A percentile compares a stretch with the other conserved stretches of the same genome.
phyloP scores from a whole-genome alignment of 2,329 filamentous ascomycete species.

The Phialocephala sp. region DNA sequence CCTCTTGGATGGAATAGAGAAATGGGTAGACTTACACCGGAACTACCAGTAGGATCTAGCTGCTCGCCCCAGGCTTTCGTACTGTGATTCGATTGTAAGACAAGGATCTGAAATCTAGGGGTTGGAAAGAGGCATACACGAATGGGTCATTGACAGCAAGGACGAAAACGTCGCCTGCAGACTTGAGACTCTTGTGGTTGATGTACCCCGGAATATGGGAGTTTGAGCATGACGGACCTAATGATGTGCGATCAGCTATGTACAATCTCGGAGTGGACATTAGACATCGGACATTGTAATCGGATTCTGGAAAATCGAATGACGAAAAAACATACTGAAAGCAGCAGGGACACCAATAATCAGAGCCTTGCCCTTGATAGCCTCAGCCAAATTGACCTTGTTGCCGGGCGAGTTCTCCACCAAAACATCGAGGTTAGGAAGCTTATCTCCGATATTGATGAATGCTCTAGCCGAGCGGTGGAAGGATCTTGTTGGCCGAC shows the following conservation, averaged over 20 bases:
- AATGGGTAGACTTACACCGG: slow-evolving; percentile 65
- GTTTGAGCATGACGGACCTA: slow-evolving; percentile 66
- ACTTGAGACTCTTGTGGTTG: slow-evolving; percentile 76
- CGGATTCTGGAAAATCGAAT: slow-evolving; percentile 2
- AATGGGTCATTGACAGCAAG: slow-evolving; percentile 94
- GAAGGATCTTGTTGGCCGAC: slow-evolving; percentile 51
- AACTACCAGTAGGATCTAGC: slow-evolving; percentile 76
- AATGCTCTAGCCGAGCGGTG: slow-evolving; percentile 66
- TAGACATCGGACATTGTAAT: not conserved
- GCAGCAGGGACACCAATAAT: slow-evolving; percentile 87
- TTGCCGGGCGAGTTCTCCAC: slow-evolving; percentile 88
- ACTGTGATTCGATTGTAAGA: slow-evolving; percentile 49
- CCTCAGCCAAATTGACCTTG: slow-evolving; percentile 86
- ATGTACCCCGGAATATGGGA: slow-evolving; percentile 87
- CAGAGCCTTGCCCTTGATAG: slow-evolving; percentile 73
- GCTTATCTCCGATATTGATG: slow-evolving; percentile 78
- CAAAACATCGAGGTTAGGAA: slow-evolving; percentile 79
- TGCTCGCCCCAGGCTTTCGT: slow-evolving; percentile 88
- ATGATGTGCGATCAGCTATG: not conserved
- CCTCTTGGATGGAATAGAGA: not conserved
- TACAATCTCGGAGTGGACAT: slow-evolving; percentile 5
- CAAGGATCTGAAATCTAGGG: not conserved
- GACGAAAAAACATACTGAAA: slow-evolving; percentile 58
- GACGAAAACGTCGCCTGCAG: slow-evolving; percentile 85
- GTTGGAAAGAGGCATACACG: slow-evolving; percentile 66